Base-by-base conservation (phyloP, 2,329 filamentous ascomycete species). In the Beauveria scarabaeidicola region DNA sequence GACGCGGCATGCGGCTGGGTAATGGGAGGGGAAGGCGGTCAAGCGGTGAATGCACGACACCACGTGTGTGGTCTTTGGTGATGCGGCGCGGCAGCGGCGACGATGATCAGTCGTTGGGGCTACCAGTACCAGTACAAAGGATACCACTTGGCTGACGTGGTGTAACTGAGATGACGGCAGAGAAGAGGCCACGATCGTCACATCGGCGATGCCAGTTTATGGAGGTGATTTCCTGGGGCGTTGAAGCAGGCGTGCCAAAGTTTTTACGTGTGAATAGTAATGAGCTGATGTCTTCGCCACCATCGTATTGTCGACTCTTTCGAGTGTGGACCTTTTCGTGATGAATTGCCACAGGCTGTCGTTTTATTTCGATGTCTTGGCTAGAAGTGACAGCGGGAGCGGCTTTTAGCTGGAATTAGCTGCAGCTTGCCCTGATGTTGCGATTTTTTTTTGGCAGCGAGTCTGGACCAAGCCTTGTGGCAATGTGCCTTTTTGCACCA, bases 361-460 rank as follows among this genome's bases (percentile, higher is more conserved):
- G 19, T 3, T 2, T n/a, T 36, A 13, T 36, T 13, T 29, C 11
- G 2, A 48, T 19, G 51, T 8, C 36, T 41, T 53, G 51, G 36
- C n/a, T 23, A n/a, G 11, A 11, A 52, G 25, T 41, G 53, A 27
- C 15, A 47, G 41, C 53, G 41, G 53, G 53, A 47, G 53, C 41
- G 53, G 53, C 53, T 56, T 55, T 56, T 56, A 47, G 41, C 53
- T 56, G 52, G 52, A 41, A 55, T 47, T 47, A 55, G 52, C 25
- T 29, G 23, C 36, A 27, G 38, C 17, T 10, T 10, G 25, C 21
- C 21, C 17, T 29, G 51, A 15, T 41, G 38, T 41, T 41, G 17
- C n/a, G 15, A 21, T 29, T 4, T 13, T 32, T 50, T 11, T 48
- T 19, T 13, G n/a, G 17, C 25, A 48, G 11, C 5, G n/a, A 32